phyloP scores from a whole-genome alignment of 371 early-diverging fungal genomes.

The Lichtheimia corymbifera region DNA sequence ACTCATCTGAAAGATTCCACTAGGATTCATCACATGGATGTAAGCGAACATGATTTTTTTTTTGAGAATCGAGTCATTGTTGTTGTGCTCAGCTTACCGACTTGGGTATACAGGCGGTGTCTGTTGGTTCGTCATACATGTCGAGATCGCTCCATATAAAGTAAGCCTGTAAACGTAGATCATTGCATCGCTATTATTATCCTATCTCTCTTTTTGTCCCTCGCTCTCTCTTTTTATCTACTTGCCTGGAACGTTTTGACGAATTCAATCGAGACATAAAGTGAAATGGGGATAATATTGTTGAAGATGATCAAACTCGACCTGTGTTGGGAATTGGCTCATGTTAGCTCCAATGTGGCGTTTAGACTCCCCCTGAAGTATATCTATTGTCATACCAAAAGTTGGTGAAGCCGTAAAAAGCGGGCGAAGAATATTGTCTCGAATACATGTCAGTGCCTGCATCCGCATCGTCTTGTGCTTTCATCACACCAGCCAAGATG shows the following conservation, averaged over 20 bases:
- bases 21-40: background rate
- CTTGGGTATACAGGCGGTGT: conserved; percentile 83
- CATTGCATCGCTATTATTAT: background rate
- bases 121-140: conserved; percentile 80
- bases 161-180: conserved; percentile 51
- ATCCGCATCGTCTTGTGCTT: conserved; percentile 29
- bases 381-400: conserved; percentile 50
- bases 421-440: conserved; percentile 35
- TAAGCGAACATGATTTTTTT: background rate
- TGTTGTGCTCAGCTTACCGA: conserved; percentile 33
- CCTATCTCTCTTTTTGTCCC: background rate
- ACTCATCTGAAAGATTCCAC: conserved; percentile 85
- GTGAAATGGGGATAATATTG: conserved; percentile 88
- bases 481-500: conserved; percentile 61
- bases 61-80: background rate
- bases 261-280: conserved; percentile 95
- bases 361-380: background rate
- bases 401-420: conserved; percentile 54
- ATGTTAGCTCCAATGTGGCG: background rate
- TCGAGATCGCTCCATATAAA: conserved; percentile 86
- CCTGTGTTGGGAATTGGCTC: conserved; percentile 42
- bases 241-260: conserved; percentile 82
- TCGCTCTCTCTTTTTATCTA: too few species aligned
- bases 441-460: conserved; percentile 34
- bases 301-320: conserved; percentile 89